Base-by-base conservation (phyloP, 352 stramenopile genomes). In the Phytophthora melonis region DNA sequence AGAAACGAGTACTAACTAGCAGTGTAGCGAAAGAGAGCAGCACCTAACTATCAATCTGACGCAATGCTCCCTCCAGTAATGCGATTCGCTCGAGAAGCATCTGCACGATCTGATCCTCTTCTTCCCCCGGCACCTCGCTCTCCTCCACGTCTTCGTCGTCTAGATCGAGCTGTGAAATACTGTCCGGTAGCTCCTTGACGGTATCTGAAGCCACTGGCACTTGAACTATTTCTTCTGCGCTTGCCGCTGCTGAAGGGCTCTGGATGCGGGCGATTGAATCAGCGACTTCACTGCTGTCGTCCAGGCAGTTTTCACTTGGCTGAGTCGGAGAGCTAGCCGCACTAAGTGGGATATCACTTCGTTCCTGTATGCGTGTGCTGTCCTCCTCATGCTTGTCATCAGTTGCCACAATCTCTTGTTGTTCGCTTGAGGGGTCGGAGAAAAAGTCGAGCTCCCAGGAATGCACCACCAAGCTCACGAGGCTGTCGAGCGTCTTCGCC, bases 391-490 rank as follows among this genome's bases (percentile, higher is more conserved):
- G 59, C 2, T 63, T 64, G 0, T 63, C 39, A 16, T 67, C 36
- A 16, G 8, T 13, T 19, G 13, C 1, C 36, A 10, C 19, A 3
- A 4, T 6, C 1, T 61, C 50, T 11, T 57, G 39, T 27, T 63
- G 19, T 36, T 74, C 41, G 10, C 41, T 34, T 45, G 36, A 30
- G 36, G 41, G 57, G 5, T 47, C 43, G 18, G 65, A 74, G 14
- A 69, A 68, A 30, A 74, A 75, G 4, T 82, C 74, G 11, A 83
- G 79, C 39, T 75, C 67, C 82, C 82, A 89, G 14, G 78, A 82
- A 50, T 87, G 82, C 11, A 89, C 75, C 18, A 89, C 80, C 39
- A 86, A 79, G 41, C 71, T 86, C 2, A 89, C 67, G n/a, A 89
- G 68, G 25, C 56, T 79, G 43, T 89, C 66, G 1, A 89, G 69